Percentiles rank a stretch among this genome's conserved stretches.
These are phyloP conservation scores for Takashimella tepidaria DNA, from an alignment of 1,284 basidiomycete genomes.

Conservation along the genomic window DNA sequence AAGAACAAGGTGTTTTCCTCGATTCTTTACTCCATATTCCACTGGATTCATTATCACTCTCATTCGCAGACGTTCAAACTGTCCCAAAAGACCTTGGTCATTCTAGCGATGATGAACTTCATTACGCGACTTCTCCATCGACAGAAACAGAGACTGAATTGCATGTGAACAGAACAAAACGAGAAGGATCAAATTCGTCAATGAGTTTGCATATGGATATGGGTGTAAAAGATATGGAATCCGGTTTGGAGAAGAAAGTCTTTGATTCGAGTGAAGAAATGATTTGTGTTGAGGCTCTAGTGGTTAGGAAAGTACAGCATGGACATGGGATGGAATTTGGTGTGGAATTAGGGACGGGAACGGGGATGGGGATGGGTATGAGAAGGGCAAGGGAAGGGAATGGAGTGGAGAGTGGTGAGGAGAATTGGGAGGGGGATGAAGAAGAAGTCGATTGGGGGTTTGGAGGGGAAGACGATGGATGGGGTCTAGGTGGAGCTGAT, in stretches of 20 bases:
- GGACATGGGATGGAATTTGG: conserved; percentile 17
- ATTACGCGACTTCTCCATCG: neutral
- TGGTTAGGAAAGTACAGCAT: conserved; percentile 40
- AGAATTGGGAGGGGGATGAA: conserved; percentile 6
- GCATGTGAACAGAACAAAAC: too few species aligned
- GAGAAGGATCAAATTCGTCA: too few species aligned
- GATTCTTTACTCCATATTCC: conserved; percentile 32
- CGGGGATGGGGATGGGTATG: conserved; percentile 20
- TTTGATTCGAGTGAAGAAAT: conserved; percentile 30
- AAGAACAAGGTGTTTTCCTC: conserved; percentile 21
- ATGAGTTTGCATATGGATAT: too few species aligned
- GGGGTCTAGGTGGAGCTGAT: neutral
- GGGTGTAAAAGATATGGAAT: too few species aligned
- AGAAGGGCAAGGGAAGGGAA: conserved; percentile 20
- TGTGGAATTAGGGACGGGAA: conserved; percentile 8
- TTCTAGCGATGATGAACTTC: neutral
- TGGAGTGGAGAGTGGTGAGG: conserved; percentile 30
- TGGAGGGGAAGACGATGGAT: conserved; percentile 18
- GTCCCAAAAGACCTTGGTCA: conserved; percentile 5
- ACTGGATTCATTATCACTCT: conserved; percentile 42
- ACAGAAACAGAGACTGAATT: conserved; percentile 11
- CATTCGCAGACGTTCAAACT: conserved; percentile 40
- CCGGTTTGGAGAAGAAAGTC: too few species aligned
- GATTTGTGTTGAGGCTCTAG: conserved; percentile 47
- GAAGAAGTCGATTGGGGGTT: conserved; percentile 20